These are phyloP conservation scores for Yarrowia osloensis DNA, from an alignment of 805 yeast genomes.

Conservation along the genomic window DNA sequence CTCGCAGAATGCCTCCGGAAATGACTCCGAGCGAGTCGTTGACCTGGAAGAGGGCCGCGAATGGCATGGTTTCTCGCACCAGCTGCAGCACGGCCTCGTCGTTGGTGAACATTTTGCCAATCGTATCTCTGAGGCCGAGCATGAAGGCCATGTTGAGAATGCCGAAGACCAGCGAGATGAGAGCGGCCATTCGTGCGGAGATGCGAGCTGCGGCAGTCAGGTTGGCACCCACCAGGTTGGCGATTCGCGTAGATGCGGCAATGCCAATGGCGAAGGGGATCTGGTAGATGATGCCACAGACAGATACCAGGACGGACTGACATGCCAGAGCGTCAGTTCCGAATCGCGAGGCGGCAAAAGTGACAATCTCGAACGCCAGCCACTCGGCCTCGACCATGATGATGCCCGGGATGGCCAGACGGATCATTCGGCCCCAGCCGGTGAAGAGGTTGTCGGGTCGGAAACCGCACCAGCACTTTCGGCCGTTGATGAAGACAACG, in stretches of 20 bases:
- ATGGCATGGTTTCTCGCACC: slow-evolving; percentile 61
- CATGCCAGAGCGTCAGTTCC: slow-evolving; percentile 71
- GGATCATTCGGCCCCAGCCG: slow-evolving; percentile 59
- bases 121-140: slow-evolving; percentile 49
- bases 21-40: slow-evolving; percentile 71
- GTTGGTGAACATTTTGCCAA: slow-evolving; percentile 61
- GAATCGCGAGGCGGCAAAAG: slow-evolving; percentile 64
- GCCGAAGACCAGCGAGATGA: slow-evolving; percentile 43
- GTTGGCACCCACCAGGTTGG: slow-evolving; percentile 63
- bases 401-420: slow-evolving; percentile 67
- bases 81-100: slow-evolving; percentile 59
- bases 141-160: slow-evolving; percentile 43
- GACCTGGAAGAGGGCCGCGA: slow-evolving; percentile 64
- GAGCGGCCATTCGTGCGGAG: slow-evolving; percentile 50
- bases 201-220: slow-evolving; percentile 33
- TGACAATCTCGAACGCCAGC: slow-evolving; percentile 69
- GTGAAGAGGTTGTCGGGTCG: slow-evolving; percentile 45
- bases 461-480: slow-evolving; percentile 44
- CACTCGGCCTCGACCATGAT: slow-evolving; percentile 73
- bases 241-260: slow-evolving; percentile 70
- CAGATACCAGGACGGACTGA: slow-evolving; percentile 67
- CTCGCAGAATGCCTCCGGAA: slow-evolving; percentile 71
- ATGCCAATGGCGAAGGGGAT: slow-evolving; percentile 73
- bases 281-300: slow-evolving; percentile 64
- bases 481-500: slow-evolving; percentile 46